These are phyloP conservation scores for Triticum timopheevii DNA, from an alignment of 176 grass and related monocot genomes.

Conservation along the genomic window DNA sequence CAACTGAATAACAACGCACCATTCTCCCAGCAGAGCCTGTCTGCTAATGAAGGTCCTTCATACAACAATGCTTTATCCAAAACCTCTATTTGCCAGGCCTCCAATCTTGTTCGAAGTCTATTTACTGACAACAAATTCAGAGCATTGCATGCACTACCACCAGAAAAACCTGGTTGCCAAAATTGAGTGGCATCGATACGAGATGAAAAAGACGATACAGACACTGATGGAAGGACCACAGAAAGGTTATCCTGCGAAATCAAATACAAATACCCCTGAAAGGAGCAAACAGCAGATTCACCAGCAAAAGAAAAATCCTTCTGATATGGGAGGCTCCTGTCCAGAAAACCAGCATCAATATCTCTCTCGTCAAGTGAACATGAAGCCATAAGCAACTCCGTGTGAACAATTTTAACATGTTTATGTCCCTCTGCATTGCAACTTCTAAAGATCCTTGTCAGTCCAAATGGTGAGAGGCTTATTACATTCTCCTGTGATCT, in stretches of 20 bases:
- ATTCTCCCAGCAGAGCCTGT: slow-evolving; percentile 77
- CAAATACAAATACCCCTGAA: slow-evolving; percentile 87
- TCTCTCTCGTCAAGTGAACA: slow-evolving; percentile 47
- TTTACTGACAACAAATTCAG: slow-evolving; percentile 42
- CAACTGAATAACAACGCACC: slow-evolving; percentile 50
- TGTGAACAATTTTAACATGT: slow-evolving; percentile 63
- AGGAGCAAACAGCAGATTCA: slow-evolving; percentile 76
- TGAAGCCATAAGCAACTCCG: slow-evolving; percentile 43
- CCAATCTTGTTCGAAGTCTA: slow-evolving; percentile 57
- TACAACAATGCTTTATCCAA: slow-evolving; percentile 83
- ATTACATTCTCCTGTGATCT: slow-evolving; percentile 59
- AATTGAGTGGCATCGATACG: slow-evolving; percentile 32
- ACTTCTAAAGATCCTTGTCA: slow-evolving; percentile 63
- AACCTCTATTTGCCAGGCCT: slow-evolving; percentile 83
- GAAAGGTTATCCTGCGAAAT: slow-evolving; percentile 65
- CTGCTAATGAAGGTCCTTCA: slow-evolving; percentile 77
- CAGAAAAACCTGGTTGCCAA: slow-evolving; percentile 49
- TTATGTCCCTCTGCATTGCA: slow-evolving; percentile 36
- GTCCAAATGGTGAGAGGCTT: slow-evolving; percentile 86
- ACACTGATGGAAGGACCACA: slow-evolving; percentile 86
- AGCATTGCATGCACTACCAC: slow-evolving; percentile 33
- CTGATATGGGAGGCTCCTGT: slow-evolving; percentile 31
- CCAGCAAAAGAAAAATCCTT: slow-evolving; percentile 49
- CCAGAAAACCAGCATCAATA: slow-evolving; percentile 25
- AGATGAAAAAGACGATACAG: slow-evolving; percentile 49